phyloP scores from a whole-genome alignment of 805 yeast genomes.

The Teunomyces pallodes region DNA sequence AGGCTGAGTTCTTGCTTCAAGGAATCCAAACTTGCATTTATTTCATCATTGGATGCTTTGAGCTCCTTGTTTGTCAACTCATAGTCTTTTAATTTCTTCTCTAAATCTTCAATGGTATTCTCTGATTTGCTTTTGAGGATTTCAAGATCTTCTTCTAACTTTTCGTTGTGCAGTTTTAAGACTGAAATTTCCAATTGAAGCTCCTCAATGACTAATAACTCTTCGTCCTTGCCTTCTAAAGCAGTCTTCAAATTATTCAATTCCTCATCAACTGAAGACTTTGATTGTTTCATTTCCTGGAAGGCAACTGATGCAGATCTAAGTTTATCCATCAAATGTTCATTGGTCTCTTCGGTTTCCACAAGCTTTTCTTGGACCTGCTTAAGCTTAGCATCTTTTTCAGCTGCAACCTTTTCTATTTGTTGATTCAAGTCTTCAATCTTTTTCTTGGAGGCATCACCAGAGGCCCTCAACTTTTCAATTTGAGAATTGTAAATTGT shows the following conservation, averaged over 20 bases:
- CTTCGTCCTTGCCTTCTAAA: slow-evolving; percentile 12
- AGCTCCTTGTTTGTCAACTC: neutral
- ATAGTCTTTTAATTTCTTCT: neutral
- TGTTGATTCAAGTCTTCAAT: slow-evolving; percentile 20
- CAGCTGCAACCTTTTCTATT: slow-evolving; percentile 6
- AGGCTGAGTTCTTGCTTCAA: slow-evolving; percentile 2
- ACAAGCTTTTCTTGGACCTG: slow-evolving; percentile 21
- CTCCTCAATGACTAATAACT: slow-evolving; percentile 11
- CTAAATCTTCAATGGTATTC: neutral
- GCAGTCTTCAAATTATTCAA: slow-evolving; percentile 12
- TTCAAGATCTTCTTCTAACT: neutral
- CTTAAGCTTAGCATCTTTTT: slow-evolving; percentile 13
- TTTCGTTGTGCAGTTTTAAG: slow-evolving; percentile 1
- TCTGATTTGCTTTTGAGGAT: neutral
- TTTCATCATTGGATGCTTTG: neutral
- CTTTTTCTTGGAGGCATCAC: slow-evolving; percentile 21
- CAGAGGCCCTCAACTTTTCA: slow-evolving; percentile 19
- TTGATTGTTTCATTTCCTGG: slow-evolving; percentile 25
- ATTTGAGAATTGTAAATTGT: slow-evolving; percentile 19
- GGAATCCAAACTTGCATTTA: neutral
- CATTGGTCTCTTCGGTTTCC: slow-evolving; percentile 31
- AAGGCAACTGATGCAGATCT: slow-evolving; percentile 38
- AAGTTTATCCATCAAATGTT: slow-evolving; percentile 40
- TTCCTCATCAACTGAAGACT: slow-evolving; percentile 15
- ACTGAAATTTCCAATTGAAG: slow-evolving; percentile 7